These are phyloP conservation scores for Escovopsis sp. DNA, from an alignment of 2,329 filamentous ascomycete species.

Conservation along the genomic window DNA sequence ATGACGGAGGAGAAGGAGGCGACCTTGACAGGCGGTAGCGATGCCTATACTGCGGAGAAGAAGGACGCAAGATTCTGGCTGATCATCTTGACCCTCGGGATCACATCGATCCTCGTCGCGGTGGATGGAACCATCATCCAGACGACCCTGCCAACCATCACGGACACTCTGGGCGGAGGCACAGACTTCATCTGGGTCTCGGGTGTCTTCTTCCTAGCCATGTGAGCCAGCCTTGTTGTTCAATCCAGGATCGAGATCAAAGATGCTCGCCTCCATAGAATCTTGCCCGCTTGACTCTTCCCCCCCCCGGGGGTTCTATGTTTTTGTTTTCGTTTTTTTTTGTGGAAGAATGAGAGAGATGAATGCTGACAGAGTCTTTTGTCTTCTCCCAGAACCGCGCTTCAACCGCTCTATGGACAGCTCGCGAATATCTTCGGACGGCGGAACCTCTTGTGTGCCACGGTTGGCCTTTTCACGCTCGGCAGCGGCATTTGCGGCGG, in stretches of 20 bases:
- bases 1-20: too few relatives aligned
- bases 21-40: too few relatives aligned
- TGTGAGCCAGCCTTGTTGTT: not conserved
- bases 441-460: conserved; percentile 20
- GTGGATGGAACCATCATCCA: not conserved
- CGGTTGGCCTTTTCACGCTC: conserved; percentile 29
- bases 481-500: conserved; percentile 36
- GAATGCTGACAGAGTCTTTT: too few relatives aligned
- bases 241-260: too few relatives aligned
- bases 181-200: not conserved
- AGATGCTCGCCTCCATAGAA: too few relatives aligned
- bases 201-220: not conserved
- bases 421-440: conserved; percentile 35
- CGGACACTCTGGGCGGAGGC: not conserved
- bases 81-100: not conserved
- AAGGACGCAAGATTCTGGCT: too few relatives aligned
- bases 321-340: too few relatives aligned
- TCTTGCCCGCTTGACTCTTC: too few relatives aligned
- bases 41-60: too few relatives aligned
- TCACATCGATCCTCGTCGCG: not conserved
- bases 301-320: too few relatives aligned
- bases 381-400: conserved; percentile 4
- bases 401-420: conserved; percentile 34
- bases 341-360: too few relatives aligned
- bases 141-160: not conserved